Conservation (phyloP, 179 eudicot species). For the Beta lomatogona region DNA sequence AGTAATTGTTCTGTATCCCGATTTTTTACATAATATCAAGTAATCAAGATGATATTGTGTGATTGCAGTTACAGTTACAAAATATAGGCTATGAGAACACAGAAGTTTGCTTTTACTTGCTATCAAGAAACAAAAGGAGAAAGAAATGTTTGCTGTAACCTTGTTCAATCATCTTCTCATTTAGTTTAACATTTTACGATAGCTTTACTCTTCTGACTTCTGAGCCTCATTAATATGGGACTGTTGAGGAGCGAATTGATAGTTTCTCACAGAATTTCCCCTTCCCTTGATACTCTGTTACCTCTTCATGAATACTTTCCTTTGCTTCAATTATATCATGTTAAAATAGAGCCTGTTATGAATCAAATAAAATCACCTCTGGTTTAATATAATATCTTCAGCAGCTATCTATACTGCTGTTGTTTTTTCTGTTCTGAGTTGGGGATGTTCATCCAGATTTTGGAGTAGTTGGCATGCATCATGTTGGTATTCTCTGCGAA, state of each 20-base stretch:
- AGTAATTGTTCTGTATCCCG: background rate
- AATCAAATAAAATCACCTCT: background rate
- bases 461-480: slow-evolving; percentile 90
- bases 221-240: background rate
- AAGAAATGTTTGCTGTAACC: background rate
- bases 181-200: background rate
- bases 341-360: background rate
- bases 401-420: background rate
- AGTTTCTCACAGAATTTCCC: background rate
- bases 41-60: background rate
- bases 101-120: background rate
- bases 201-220: background rate
- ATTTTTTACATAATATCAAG: background rate
- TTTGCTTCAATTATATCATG: background rate
- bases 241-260: background rate
- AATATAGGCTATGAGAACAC: background rate
- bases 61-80: background rate
- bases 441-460: slow-evolving; percentile 51
- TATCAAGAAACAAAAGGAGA: background rate
- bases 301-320: background rate
- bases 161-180: background rate
- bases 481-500: slow-evolving; percentile 89
- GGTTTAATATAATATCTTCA: background rate
- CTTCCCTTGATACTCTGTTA: background rate
- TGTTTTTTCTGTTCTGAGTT: background rate